Conservation (phyloP, 495 filamentous ascomycete genomes). For the Tricharina praecox region DNA sequence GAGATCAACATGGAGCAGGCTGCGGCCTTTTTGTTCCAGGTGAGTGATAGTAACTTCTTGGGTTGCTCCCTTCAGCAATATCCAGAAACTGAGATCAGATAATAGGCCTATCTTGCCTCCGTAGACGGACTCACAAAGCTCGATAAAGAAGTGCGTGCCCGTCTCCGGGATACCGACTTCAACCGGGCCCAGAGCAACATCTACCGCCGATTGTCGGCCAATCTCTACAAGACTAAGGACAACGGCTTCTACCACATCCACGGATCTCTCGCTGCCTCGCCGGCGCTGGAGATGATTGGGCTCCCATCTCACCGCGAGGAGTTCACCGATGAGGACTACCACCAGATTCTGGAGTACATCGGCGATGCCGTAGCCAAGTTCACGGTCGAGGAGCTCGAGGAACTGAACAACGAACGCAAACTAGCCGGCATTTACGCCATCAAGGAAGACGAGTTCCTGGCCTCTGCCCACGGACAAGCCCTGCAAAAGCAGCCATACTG, state of each 20-base stretch:
- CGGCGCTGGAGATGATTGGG: conserved; percentile 54
- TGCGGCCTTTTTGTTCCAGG: conserved; percentile 44
- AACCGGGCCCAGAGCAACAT: conserved; percentile 51
- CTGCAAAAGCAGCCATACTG: conserved; percentile 23
- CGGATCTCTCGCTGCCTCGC: conserved; percentile 54
- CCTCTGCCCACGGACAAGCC: conserved; percentile 40
- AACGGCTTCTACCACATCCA: conserved; percentile 59
- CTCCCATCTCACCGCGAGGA: conserved; percentile 45
- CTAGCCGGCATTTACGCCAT: conserved; percentile 53
- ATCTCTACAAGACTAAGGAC: conserved; percentile 53
- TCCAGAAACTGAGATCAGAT: not conserved
- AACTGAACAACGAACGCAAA: conserved; percentile 40
- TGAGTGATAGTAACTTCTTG: too few relatives aligned
- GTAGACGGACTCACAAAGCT: conserved; percentile 51
- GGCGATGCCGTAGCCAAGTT: conserved; percentile 47
- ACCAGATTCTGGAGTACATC: conserved; percentile 48
- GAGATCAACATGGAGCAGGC: conserved; percentile 46
- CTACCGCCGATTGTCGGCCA: conserved; percentile 58
- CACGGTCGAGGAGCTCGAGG: conserved; percentile 45
- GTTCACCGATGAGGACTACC: conserved; percentile 40
- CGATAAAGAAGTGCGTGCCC: conserved; percentile 41
- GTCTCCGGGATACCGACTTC: conserved; percentile 59
- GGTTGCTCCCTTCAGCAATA: not conserved
- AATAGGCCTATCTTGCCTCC: conserved; percentile 51
- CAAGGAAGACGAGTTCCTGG: conserved; percentile 47